These are phyloP conservation scores for Wallacemonas collosoma DNA, from an alignment of 208 protist species.

Conservation along the genomic window DNA sequence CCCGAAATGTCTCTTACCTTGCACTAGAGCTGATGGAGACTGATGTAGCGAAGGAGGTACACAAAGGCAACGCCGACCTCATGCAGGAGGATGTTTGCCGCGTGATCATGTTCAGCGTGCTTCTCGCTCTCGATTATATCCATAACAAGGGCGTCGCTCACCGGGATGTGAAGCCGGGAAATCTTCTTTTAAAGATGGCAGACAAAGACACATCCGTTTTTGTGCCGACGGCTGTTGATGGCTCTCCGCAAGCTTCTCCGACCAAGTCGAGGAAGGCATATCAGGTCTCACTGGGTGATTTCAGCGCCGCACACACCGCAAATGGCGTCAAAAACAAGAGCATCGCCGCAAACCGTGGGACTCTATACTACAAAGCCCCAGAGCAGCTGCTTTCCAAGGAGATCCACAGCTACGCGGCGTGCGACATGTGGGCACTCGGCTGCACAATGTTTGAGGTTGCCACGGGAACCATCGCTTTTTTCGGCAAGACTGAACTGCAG, in stretches of 20 bases:
- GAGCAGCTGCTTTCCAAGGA: constrained; percentile 68
- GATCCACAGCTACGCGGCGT: constrained; percentile 43
- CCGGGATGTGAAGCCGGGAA: constrained; percentile 84
- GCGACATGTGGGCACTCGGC: constrained; percentile 80
- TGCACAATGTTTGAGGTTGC: constrained; percentile 77
- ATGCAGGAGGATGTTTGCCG: constrained; percentile 41
- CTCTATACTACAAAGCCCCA: constrained; percentile 79
- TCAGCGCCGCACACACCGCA: constrained; percentile 67
- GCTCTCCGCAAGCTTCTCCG: constrained; percentile 14
- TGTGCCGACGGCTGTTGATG: background rate
- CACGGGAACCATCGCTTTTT: constrained; percentile 54
- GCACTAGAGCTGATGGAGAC: constrained; percentile 87
- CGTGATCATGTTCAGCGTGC: constrained; percentile 46
- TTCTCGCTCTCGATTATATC: constrained; percentile 55
- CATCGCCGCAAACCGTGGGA: constrained; percentile 47
- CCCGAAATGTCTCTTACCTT: constrained; percentile 46
- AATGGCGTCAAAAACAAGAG: constrained; percentile 18
- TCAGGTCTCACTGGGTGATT: constrained; percentile 60
- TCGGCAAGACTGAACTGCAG: constrained; percentile 60
- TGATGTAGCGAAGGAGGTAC: constrained; percentile 66
- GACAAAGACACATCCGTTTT: constrained; percentile 2
- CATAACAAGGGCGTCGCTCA: constrained; percentile 69
- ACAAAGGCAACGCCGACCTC: constrained; percentile 41
- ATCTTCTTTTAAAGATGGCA: constrained; percentile 64
- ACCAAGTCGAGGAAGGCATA: constrained; percentile 11